Conservation (phyloP, 139 green algal species). For the Spirogloea muscicola region DNA sequence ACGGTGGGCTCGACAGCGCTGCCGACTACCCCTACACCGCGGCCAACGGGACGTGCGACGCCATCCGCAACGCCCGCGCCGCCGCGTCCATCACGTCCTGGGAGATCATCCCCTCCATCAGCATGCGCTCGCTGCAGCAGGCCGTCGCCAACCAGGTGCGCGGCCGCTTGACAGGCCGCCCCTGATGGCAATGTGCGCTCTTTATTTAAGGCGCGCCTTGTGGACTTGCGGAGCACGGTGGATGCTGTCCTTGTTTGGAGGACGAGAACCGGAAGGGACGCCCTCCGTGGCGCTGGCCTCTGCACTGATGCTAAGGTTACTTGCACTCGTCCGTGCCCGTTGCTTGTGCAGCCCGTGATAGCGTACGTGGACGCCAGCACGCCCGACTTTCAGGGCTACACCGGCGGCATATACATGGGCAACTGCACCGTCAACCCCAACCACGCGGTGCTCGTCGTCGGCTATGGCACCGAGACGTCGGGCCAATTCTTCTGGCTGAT, state of each 20-base stretch:
- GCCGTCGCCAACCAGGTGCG: conserved; percentile 74
- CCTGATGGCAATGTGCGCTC: too few species aligned
- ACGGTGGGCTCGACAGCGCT: conserved; percentile 85
- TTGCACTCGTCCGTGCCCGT: too few species aligned
- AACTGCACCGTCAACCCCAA: neutral
- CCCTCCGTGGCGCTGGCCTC: too few species aligned
- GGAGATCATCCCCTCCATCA: conserved; percentile 74
- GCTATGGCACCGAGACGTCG: conserved; percentile 66
- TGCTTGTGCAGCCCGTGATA: conserved; percentile 82
- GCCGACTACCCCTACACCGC: conserved; percentile 82
- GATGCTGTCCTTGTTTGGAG: too few species aligned
- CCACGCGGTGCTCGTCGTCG: conserved; percentile 55
- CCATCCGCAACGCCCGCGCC: too few species aligned
- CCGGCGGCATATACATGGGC: conserved; percentile 51
- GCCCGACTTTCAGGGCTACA: conserved; percentile 77
- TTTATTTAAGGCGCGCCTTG: too few species aligned
- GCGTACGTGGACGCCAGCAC: conserved; percentile 83
- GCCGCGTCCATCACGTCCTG: conserved; percentile 75
- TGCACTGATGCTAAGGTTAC: too few species aligned
- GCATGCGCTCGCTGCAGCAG: conserved; percentile 39
- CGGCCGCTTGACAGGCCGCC: conserved; percentile 85
- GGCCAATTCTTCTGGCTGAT: conserved; percentile 80
- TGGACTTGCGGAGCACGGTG: too few species aligned
- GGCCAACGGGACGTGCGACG: conserved; percentile 19
- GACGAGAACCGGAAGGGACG: too few species aligned